Evolutionary conservation across 1,284 basidiomycete species (phyloP).

Genomic region (Xerocomus amazonicus): DNA sequence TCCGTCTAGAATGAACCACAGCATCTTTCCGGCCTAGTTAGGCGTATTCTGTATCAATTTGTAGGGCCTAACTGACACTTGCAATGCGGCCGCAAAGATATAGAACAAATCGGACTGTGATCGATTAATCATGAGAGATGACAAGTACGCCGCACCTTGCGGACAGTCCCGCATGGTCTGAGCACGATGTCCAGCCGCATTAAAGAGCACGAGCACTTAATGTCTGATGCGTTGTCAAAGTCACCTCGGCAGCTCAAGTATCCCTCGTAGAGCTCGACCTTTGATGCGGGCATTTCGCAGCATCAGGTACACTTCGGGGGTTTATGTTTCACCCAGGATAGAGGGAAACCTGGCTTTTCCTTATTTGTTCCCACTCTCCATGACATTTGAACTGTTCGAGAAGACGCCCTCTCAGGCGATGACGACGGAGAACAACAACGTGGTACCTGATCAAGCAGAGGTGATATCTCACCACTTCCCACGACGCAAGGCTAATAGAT

Average conservation of each 20-base stretch:
- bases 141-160: neutral
- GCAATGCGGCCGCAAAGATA: neutral
- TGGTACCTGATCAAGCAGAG: conserved; percentile 11
- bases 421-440: neutral
- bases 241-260: neutral
- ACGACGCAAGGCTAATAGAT: neutral
- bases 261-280: neutral
- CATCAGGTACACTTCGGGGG: neutral
- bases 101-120: neutral
- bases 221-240: neutral
- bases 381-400: neutral
- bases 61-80: conserved; percentile 78
- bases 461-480: conserved; percentile 3
- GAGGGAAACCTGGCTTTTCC: neutral
- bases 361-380: neutral
- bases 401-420: neutral
- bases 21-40: conserved; percentile 83
- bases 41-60: conserved; percentile 88
- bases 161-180: neutral
- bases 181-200: neutral
- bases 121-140: neutral
- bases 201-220: too few relatives aligned
- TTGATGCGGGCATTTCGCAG: neutral
- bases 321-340: too few relatives aligned
- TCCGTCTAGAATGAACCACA: conserved; percentile 76